Percentiles rank a stretch among this genome's conserved stretches.
phyloP scores from a whole-genome alignment of 768 basidiomycete species.

The Pleurotus sapidus region DNA sequence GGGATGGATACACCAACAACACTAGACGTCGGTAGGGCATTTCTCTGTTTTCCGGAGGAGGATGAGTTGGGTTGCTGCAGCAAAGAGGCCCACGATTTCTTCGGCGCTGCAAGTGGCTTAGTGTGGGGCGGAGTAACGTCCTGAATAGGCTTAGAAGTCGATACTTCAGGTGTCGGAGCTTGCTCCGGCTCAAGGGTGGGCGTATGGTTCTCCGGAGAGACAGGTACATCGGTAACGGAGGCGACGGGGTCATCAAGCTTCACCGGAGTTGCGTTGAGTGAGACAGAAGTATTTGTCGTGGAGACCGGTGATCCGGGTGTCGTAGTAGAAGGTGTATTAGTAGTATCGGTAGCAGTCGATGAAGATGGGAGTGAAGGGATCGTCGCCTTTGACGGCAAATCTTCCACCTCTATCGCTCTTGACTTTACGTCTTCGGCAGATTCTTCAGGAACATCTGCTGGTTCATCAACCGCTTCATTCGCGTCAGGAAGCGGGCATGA shows the following conservation, averaged over 20 bases:
- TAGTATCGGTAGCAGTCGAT: conserved; percentile 18
- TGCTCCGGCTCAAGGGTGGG: conserved; percentile 14
- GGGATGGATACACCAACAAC: conserved; percentile 76
- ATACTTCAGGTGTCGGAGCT: conserved; percentile 11
- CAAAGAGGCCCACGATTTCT: conserved; percentile 79
- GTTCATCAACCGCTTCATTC: conserved; percentile 3
- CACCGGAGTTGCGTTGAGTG: conserved; percentile 28
- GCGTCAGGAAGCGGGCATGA: conserved; percentile 2
- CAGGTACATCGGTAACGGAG: conserved; percentile 11
- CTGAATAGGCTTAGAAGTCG: conserved; percentile 2
- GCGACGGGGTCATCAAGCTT: conserved; percentile 16
- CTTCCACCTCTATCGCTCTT: not conserved
- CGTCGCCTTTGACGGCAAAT: not conserved
- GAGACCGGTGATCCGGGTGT: conserved; percentile 58
- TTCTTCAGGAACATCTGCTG: not conserved
- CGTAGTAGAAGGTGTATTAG: conserved; percentile 28
- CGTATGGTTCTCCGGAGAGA: conserved; percentile 5
- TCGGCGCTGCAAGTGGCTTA: conserved; percentile 29
- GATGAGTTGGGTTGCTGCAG: conserved; percentile 43
- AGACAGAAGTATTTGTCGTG: conserved; percentile 54
- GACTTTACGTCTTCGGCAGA: too few relatives aligned
- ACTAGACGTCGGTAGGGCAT: conserved; percentile 63
- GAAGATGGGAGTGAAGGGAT: conserved; percentile 9
- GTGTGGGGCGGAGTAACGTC: conserved; percentile 12
- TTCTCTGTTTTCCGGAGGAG: conserved; percentile 30